Evolutionary conservation across 2,329 filamentous ascomycete genomes (phyloP).

Genomic region (Neofusicoccum sp.): DNA sequence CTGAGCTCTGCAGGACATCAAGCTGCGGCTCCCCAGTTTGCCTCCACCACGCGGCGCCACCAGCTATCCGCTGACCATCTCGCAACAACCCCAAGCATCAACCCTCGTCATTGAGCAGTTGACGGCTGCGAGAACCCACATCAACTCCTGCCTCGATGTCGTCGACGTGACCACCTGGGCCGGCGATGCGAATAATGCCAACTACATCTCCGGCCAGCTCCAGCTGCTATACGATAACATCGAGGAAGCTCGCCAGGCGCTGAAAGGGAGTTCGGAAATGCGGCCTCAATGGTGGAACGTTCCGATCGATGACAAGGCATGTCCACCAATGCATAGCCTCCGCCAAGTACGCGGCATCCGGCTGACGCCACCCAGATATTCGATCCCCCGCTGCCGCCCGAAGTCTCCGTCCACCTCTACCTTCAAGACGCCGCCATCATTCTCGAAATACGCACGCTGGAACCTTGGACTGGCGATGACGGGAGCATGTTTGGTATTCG

Average conservation of each 20-base stretch:
- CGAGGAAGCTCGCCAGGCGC: slow-evolving; percentile 59
- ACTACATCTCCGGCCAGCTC: slow-evolving; percentile 62
- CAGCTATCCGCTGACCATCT: slow-evolving; percentile 56
- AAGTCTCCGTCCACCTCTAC: slow-evolving; percentile 71
- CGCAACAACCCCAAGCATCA: slow-evolving; percentile 56
- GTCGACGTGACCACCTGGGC: slow-evolving; percentile 77
- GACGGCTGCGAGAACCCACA: slow-evolving; percentile 70
- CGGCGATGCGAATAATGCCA: slow-evolving; percentile 62
- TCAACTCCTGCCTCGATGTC: slow-evolving; percentile 82
- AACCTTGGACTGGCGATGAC: slow-evolving; percentile 49
- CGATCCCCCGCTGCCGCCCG: slow-evolving; percentile 63
- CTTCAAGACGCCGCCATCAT: slow-evolving; percentile 58
- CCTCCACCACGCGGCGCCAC: slow-evolving; percentile 55
- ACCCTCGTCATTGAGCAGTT: slow-evolving; percentile 70
- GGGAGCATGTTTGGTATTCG: slow-evolving; percentile 56
- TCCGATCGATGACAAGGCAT: slow-evolving; percentile 61
- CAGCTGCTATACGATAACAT: slow-evolving; percentile 63
- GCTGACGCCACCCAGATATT: slow-evolving; percentile 49
- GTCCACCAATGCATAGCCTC: slow-evolving; percentile 20
- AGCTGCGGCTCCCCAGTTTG: slow-evolving; percentile 74
- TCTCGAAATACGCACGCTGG: slow-evolving; percentile 69
- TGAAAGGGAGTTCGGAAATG: slow-evolving; percentile 58
- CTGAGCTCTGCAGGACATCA: slow-evolving; percentile 61
- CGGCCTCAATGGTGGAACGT: slow-evolving; percentile 59
- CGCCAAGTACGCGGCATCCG: neutral